Conservation (phyloP, 176 grass and related monocot genomes). For the Thalia dealbata region DNA sequence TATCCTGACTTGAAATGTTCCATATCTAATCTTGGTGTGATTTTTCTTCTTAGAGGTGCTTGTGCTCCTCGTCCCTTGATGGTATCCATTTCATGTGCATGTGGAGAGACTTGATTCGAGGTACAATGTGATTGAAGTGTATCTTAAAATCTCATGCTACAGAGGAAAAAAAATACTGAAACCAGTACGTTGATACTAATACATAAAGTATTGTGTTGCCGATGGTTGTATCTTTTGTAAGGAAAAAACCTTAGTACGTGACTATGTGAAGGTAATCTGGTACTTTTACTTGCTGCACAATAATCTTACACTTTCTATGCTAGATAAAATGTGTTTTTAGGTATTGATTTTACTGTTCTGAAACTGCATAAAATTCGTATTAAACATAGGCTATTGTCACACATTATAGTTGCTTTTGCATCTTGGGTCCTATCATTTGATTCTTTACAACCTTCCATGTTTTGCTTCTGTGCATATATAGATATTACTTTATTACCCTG, state of each 20-base stretch:
- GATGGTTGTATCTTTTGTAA: not conserved
- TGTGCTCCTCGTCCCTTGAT: slow-evolving; percentile 89
- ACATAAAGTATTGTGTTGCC: not conserved
- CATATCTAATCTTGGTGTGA: slow-evolving; percentile 10
- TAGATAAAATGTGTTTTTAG: not conserved
- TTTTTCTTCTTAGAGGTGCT: slow-evolving; percentile 45
- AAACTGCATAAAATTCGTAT: not conserved
- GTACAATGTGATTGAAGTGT: slow-evolving; percentile 46
- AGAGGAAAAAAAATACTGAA: not conserved
- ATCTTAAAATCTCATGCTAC: slow-evolving; percentile 23
- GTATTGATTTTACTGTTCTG: not conserved
- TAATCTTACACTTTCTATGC: not conserved
- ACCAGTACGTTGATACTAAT: not conserved
- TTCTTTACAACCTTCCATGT: not conserved
- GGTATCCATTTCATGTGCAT: slow-evolving; percentile 86
- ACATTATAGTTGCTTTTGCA: not conserved
- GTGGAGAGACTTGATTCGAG: slow-evolving; percentile 79
- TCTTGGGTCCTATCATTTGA: not conserved
- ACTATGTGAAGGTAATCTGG: not conserved
- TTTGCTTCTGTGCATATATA: not conserved
- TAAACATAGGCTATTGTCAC: not conserved
- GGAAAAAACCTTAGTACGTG: not conserved
- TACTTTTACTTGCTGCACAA: not conserved
- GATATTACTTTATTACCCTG: not conserved
- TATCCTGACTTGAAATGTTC: not conserved